phyloP scores from a whole-genome alignment of 2,329 filamentous ascomycete species.

The Stagonosporopsis rhizophila region DNA sequence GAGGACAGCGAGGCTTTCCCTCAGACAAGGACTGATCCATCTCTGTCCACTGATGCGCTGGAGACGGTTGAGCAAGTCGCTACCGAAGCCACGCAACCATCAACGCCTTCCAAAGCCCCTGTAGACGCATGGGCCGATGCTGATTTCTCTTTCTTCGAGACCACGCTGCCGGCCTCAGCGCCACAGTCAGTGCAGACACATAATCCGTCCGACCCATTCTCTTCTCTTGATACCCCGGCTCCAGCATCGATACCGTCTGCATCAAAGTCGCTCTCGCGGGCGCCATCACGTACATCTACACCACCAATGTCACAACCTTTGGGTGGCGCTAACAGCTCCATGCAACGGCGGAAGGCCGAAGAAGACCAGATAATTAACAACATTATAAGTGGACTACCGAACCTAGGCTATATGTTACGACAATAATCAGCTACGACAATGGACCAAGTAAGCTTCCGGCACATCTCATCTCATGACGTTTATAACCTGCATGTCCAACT shows the following conservation, averaged over 20 bases:
- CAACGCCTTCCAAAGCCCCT: conserved; percentile 9
- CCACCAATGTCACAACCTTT: conserved; percentile 32
- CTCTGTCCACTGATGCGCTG: neutral
- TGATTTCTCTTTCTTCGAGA: conserved; percentile 44
- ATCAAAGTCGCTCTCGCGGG: conserved; percentile 26
- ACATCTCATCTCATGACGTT: neutral
- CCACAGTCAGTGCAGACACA: conserved; percentile 7
- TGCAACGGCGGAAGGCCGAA: conserved; percentile 35
- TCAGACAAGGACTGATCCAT: conserved; percentile 1
- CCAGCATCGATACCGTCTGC: conserved; percentile 18
- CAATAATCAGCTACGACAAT: neutral
- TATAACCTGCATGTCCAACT: neutral
- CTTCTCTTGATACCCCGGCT: conserved; percentile 34
- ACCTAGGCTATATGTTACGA: conserved; percentile 45
- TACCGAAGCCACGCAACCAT: neutral
- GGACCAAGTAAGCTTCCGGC: neutral
- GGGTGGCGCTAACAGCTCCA: conserved; percentile 34
- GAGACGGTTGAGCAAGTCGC: neutral
- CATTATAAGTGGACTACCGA: conserved; percentile 39
- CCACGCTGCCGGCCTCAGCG: conserved; percentile 17
- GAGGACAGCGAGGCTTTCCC: conserved; percentile 8
- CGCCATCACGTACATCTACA: conserved; percentile 25
- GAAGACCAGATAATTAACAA: conserved; percentile 37
- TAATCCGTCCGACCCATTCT: conserved; percentile 30
- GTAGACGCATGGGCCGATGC: conserved; percentile 24